phyloP scores from a whole-genome alignment of 1,284 basidiomycete species.

The Apiotrichum gamsii region DNA sequence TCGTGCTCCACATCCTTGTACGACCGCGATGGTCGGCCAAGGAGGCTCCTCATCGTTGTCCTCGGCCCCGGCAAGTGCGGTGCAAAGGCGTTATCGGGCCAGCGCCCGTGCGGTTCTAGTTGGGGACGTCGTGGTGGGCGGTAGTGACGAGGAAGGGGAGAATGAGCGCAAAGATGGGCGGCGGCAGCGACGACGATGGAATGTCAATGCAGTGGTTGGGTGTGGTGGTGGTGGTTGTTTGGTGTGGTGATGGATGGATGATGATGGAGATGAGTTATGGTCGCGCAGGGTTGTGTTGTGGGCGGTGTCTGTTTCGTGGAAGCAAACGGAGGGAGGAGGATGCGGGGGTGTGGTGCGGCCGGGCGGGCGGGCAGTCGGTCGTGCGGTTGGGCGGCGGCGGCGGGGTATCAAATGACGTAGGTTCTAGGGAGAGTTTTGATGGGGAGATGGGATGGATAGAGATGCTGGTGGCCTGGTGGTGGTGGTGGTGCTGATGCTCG shows the following conservation, averaged over 20 bases:
- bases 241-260: neutral
- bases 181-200: neutral
- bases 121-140: neutral
- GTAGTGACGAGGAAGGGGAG: neutral
- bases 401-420: no score
- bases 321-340: no score
- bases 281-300: neutral
- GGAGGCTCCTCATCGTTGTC: slow-evolving; percentile 15
- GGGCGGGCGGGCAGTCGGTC: no score
- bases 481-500: no score
- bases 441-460: no score
- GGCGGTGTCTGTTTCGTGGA: no score
- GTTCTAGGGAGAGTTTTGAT: no score
- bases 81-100: neutral
- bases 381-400: no score
- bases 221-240: no score
- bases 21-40: slow-evolving; percentile 37
- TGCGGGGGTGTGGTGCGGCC: neutral
- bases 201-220: neutral
- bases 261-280: no score
- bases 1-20: slow-evolving; percentile 40
- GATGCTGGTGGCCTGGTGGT: no score
- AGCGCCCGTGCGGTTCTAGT: neutral
- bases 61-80: neutral
- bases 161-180: neutral